phyloP scores from a whole-genome alignment of 192 early-diverging fungal genomes.

The Spinellus fusiger region DNA sequence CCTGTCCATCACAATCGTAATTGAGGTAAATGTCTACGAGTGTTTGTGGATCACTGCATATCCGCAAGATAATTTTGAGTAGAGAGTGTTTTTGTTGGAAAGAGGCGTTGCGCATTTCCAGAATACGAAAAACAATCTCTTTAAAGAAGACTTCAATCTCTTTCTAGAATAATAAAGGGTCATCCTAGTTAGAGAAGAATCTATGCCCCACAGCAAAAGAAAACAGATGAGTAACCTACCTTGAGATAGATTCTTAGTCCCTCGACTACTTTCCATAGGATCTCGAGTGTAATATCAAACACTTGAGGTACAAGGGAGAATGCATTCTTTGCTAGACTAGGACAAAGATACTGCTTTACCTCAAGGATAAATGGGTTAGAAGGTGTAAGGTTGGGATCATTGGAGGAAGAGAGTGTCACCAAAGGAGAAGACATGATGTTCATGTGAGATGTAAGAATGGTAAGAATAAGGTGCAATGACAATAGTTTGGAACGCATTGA shows the following conservation, averaged over 20 bases:
- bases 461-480: conserved; percentile 73
- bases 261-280: conserved; percentile 73
- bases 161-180: conserved; percentile 38
- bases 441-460: conserved; percentile 69
- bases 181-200: neutral
- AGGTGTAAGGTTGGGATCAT: conserved; percentile 15
- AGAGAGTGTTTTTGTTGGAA: conserved; percentile 66
- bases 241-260: conserved; percentile 68
- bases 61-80: conserved; percentile 59
- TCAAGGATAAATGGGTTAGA: conserved; percentile 72
- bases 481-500: conserved; percentile 81
- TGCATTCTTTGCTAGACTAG: conserved; percentile 77
- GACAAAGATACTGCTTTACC: conserved; percentile 81
- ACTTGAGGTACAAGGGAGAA: conserved; percentile 71
- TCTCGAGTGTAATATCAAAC: conserved; percentile 76
- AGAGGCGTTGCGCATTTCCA: conserved; percentile 68
- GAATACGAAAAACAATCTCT: conserved; percentile 83
- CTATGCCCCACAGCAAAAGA: neutral
- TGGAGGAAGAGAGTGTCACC: conserved; percentile 31
- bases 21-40: conserved; percentile 92
- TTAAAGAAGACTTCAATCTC: conserved; percentile 87
- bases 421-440: conserved; percentile 63
- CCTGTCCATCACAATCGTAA: conserved; percentile 86
- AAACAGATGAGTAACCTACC: conserved; percentile 44
- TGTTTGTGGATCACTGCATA: conserved; percentile 68